Conservation (phyloP, 2,329 filamentous ascomycete genomes). For the Aspergillus brunneoviolaceus region DNA sequence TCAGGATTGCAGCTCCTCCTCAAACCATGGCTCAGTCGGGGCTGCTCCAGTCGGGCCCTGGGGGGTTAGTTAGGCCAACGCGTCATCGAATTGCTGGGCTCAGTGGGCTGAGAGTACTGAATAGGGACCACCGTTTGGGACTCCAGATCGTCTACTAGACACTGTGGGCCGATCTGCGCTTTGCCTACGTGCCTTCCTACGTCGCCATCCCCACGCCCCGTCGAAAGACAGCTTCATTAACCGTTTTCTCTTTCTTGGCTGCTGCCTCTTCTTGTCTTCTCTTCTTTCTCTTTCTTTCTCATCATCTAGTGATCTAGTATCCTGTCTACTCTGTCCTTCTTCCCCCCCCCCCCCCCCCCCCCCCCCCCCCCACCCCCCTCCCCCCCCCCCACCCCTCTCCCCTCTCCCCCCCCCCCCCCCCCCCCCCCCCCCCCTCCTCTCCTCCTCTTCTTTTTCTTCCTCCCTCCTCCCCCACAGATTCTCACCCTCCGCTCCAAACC, state of each 20-base stretch:
- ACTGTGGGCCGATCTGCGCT: slow-evolving; percentile 21
- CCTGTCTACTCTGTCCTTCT: slow-evolving; percentile 2
- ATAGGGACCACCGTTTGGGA: too few species aligned
- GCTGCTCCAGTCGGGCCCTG: too few species aligned
- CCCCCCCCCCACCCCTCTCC: neutral
- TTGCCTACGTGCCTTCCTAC: slow-evolving; percentile 11
- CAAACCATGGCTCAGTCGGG: slow-evolving; percentile 8
- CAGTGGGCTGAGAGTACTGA: neutral
- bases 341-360: neutral
- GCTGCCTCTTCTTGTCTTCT: neutral
- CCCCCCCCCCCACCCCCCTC: neutral
- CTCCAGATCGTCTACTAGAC: slow-evolving; percentile 14
- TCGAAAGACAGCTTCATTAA: neutral
- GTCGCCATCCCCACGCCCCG: slow-evolving; percentile 6
- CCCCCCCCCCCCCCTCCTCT: neutral
- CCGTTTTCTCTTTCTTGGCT: neutral
- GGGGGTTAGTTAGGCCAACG: slow-evolving; percentile 8
- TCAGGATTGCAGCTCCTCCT: slow-evolving; percentile 4
- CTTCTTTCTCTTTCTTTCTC: too few species aligned
- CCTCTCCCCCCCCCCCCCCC: too few species aligned
- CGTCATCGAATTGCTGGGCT: slow-evolving; percentile 16
- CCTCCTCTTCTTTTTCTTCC: slow-evolving; percentile 2
- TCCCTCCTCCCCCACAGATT: neutral
- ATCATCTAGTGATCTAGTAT: neutral
- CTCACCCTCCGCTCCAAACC: neutral